Conservation (phyloP, 2,329 filamentous ascomycete genomes). For the Aspergillus alliaceus region DNA sequence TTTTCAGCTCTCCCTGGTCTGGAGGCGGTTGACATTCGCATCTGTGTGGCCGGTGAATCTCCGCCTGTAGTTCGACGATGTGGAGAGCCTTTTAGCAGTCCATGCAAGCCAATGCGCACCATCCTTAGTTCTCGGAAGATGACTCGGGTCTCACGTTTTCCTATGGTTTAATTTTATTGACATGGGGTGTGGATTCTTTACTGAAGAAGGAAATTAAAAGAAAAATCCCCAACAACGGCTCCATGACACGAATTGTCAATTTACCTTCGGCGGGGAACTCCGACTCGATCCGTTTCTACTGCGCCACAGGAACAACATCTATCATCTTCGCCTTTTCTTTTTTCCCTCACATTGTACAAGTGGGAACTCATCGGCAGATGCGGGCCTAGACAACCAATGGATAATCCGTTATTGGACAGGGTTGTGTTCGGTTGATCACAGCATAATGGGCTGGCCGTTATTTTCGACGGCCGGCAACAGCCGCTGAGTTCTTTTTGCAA, state of each 20-base stretch:
- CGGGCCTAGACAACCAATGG: not conserved
- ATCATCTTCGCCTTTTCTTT: not conserved
- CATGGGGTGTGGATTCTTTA: not conserved
- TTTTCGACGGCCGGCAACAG: not conserved
- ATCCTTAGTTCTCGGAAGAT: not conserved
- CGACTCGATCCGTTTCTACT: not conserved
- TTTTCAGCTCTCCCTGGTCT: not conserved
- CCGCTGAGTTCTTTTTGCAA: not conserved
- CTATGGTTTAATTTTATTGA: not conserved
- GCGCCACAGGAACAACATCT: not conserved
- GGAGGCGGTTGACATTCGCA: not conserved
- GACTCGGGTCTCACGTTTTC: not conserved
- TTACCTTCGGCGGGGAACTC: not conserved
- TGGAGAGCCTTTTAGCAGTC: not conserved
- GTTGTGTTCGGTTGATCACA: not conserved
- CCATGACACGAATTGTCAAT: not conserved
- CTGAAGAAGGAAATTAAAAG: too few relatives aligned
- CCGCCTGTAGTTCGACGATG: not conserved
- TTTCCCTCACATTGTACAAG: not conserved
- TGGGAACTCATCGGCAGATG: not conserved
- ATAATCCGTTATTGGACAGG: not conserved
- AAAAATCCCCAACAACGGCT: not conserved
- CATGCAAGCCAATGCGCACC: conserved; percentile 1
- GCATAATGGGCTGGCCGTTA: not conserved
- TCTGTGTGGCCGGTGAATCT: not conserved